These are phyloP conservation scores for Penicillium sp. DNA, from an alignment of 2,329 filamentous ascomycete species.

Conservation along the genomic window DNA sequence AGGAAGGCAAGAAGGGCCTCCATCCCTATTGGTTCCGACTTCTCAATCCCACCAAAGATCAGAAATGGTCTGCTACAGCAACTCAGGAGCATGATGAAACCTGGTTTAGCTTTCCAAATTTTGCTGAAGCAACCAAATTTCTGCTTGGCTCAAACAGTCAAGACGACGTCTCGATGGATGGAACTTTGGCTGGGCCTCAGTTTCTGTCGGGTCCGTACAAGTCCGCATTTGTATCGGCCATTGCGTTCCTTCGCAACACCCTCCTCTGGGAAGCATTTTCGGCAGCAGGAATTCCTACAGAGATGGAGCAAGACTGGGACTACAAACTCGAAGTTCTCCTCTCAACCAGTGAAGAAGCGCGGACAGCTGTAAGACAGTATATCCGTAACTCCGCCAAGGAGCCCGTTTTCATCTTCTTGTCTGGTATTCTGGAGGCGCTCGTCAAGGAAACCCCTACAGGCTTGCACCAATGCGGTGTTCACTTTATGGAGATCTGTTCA, in stretches of 20 bases:
- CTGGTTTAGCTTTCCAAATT: slow-evolving; percentile 41
- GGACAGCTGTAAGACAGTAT: slow-evolving; percentile 51
- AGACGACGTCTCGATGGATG: slow-evolving; percentile 29
- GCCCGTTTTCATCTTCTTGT: slow-evolving; percentile 43
- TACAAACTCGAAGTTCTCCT: slow-evolving; percentile 71
- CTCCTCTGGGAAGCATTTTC: slow-evolving; percentile 58
- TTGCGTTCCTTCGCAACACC: slow-evolving; percentile 66
- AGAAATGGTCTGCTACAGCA: slow-evolving; percentile 42
- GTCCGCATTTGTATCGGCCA: slow-evolving; percentile 64
- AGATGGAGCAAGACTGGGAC: slow-evolving; percentile 79
- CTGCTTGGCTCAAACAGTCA: slow-evolving; percentile 28
- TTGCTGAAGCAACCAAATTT: slow-evolving; percentile 35
- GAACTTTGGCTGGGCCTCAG: slow-evolving; percentile 32
- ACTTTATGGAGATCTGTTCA: slow-evolving; percentile 56
- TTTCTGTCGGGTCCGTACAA: slow-evolving; percentile 31
- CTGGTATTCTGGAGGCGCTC: slow-evolving; percentile 47
- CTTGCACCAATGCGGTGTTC: slow-evolving; percentile 46
- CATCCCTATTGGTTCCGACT: slow-evolving; percentile 73
- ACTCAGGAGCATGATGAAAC: slow-evolving; percentile 52
- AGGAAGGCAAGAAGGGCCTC: slow-evolving; percentile 85
- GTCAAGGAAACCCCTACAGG: slow-evolving; percentile 40
- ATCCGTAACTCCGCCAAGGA: slow-evolving; percentile 34
- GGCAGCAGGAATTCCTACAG: slow-evolving; percentile 44
- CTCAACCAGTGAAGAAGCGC: slow-evolving; percentile 65
- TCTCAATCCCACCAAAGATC: slow-evolving; percentile 53